phyloP scores from a whole-genome alignment of 1,139 yeast species.

The Groenewaldozyma auringiensis region DNA sequence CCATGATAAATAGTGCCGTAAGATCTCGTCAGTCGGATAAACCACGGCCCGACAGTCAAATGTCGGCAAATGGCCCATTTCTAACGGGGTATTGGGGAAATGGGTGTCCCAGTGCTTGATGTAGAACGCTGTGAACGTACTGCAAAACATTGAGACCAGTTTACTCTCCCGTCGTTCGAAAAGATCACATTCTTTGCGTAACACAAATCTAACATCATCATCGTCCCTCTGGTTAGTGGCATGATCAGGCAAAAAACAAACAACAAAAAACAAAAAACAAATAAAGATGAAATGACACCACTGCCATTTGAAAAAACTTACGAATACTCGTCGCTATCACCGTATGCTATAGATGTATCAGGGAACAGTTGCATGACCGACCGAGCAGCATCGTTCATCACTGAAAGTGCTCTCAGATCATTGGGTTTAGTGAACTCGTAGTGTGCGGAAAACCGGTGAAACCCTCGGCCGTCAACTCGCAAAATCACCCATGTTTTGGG shows the following conservation, averaged over 20 bases:
- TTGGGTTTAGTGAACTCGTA: slow-evolving; percentile 84
- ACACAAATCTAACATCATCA: slow-evolving; percentile 43
- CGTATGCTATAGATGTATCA: slow-evolving; percentile 77
- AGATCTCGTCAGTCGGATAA: slow-evolving; percentile 56
- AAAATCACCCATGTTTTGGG: slow-evolving; percentile 79
- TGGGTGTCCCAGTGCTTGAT: slow-evolving; percentile 54
- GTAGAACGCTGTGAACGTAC: slow-evolving; percentile 74
- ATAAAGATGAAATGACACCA: too few species aligned
- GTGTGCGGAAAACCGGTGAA: slow-evolving; percentile 70
- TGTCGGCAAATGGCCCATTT: slow-evolving; percentile 52
- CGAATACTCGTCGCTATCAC: slow-evolving; percentile 93
- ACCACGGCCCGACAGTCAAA: slow-evolving; percentile 88
- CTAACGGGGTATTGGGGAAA: slow-evolving; percentile 42
- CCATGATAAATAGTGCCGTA: slow-evolving; percentile 87
- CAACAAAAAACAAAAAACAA: too few species aligned
- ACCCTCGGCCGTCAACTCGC: slow-evolving; percentile 89
- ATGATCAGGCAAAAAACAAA: too few species aligned
- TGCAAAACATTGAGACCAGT: slow-evolving; percentile 70
- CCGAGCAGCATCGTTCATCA: slow-evolving; percentile 77
- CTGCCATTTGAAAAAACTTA: slow-evolving; percentile 5
- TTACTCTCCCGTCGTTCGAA: slow-evolving; percentile 80
- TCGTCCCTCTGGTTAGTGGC: too few species aligned
- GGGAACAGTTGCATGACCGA: slow-evolving; percentile 55
- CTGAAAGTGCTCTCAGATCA: slow-evolving; percentile 61
- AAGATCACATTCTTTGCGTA: slow-evolving; percentile 52